Percentiles rank a stretch among this genome's conserved stretches.
These are phyloP conservation scores for Cucumis hystrix DNA, from an alignment of 306 rosid species.

Conservation along the genomic window DNA sequence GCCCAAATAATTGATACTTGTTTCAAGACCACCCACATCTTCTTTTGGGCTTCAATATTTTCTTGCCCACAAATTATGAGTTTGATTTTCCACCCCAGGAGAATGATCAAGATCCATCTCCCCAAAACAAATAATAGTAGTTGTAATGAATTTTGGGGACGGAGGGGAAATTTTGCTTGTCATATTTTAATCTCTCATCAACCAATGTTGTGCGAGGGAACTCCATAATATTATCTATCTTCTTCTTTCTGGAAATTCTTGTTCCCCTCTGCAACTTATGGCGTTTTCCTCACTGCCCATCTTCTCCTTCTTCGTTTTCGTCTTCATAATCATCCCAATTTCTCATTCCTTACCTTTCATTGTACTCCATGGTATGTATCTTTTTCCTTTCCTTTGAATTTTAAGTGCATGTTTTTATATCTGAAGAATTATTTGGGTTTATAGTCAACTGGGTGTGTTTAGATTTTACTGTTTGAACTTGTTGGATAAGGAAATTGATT, in stretches of 20 bases:
- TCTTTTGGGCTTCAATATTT: neutral
- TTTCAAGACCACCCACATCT: neutral
- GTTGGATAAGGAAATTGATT: neutral
- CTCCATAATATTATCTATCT: neutral
- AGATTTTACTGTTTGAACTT: neutral
- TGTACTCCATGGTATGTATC: neutral
- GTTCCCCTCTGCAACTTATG: neutral
- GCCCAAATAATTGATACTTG: neutral
- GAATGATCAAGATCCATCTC: too few species aligned
- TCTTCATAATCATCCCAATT: neutral
- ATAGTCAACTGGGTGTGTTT: neutral
- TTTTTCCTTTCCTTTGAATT: neutral
- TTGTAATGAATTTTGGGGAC: neutral
- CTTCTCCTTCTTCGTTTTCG: neutral
- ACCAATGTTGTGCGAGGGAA: neutral
- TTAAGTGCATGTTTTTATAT: neutral
- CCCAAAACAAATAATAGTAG: too few species aligned
- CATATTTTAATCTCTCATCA: neutral
- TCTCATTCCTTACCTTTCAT: slow-evolving; percentile 3
- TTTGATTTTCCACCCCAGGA: too few species aligned
- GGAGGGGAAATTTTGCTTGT: neutral
- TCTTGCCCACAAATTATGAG: neutral
- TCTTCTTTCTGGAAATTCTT: neutral
- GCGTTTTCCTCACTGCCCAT: slow-evolving; percentile 3
- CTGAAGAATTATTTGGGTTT: neutral